Evolutionary conservation across 2,329 filamentous ascomycete genomes (phyloP).

Genomic region (Rutstroemia sp.): DNA sequence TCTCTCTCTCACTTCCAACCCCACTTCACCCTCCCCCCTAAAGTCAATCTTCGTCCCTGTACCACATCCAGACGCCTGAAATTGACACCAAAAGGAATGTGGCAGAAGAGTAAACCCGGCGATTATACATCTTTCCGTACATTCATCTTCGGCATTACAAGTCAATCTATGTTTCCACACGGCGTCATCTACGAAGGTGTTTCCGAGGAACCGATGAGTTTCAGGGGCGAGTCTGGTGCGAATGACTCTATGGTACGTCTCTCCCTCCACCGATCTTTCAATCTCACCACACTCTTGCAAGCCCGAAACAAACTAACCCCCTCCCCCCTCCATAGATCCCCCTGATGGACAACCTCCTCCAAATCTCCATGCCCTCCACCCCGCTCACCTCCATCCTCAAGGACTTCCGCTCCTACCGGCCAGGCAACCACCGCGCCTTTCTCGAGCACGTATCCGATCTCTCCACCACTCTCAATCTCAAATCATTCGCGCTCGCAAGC

Average conservation of each 20-base stretch:
- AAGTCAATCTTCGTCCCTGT: neutral
- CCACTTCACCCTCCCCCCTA: neutral
- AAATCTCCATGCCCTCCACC: conserved; percentile 81
- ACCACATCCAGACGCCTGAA: conserved; percentile 18
- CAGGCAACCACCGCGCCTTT: conserved; percentile 82
- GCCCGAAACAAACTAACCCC: neutral
- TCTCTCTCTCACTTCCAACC: neutral
- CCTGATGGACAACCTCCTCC: conserved; percentile 77
- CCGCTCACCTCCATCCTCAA: conserved; percentile 81
- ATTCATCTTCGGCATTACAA: conserved; percentile 95
- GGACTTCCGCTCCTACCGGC: conserved; percentile 85
- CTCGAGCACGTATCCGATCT: conserved; percentile 59
- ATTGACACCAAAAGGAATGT: conserved; percentile 57
- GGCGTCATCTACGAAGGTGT: conserved; percentile 87
- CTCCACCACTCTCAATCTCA: conserved; percentile 44
- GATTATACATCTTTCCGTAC: conserved; percentile 88
- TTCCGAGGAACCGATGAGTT: conserved; percentile 66
- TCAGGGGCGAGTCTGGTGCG: conserved; percentile 87
- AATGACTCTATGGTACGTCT: conserved; percentile 75
- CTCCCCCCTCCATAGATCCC: conserved; percentile 49
- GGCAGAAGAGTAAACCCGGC: conserved; percentile 75
- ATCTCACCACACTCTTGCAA: neutral
- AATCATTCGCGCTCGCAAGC: conserved; percentile 48
- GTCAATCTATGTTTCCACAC: conserved; percentile 87
- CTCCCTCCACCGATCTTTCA: neutral